A percentile compares a stretch with the other conserved stretches of the same genome.
Evolutionary conservation across 139 green algal species (phyloP).

Genomic region (Chlamydomonas sp.): DNA sequence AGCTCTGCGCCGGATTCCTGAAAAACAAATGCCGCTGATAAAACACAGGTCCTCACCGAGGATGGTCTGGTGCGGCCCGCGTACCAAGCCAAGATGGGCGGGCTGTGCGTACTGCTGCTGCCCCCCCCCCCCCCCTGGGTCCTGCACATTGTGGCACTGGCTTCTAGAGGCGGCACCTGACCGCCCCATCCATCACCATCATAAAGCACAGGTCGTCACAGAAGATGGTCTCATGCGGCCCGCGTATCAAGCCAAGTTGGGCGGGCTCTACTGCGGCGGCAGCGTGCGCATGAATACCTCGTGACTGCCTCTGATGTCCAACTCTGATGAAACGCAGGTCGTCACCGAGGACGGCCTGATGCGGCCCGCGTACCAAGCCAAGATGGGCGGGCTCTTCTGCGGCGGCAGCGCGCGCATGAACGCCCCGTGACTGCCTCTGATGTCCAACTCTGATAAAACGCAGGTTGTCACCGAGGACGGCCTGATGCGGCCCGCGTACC

Average conservation of each 20-base stretch:
- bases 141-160: too few species aligned
- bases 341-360: conserved; percentile 92
- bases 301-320: too few species aligned
- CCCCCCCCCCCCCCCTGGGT: too few species aligned
- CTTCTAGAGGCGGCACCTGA: too few species aligned
- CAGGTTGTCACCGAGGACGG: conserved; percentile 90
- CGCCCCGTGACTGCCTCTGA: too few species aligned
- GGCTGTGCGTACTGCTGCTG: too few species aligned
- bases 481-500: conserved; percentile 77
- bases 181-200: too few species aligned
- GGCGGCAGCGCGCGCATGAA: conserved; percentile 67
- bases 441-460: too few species aligned
- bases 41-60: conserved; percentile 86
- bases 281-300: conserved; percentile 63
- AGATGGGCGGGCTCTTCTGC: conserved; percentile 81
- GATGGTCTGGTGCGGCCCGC: conserved; percentile 88
- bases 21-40: too few species aligned
- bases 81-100: conserved; percentile 54
- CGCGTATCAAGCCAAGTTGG: conserved; percentile 45
- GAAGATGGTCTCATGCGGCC: conserved; percentile 90
- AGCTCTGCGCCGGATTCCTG: too few species aligned
- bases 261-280: conserved; percentile 88
- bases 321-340: too few species aligned
- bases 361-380: conserved; percentile 57
- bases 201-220: conserved; percentile 94